Evolutionary conservation across 2,329 filamentous ascomycete species (phyloP).

Genomic region (Trichoderma sp.): DNA sequence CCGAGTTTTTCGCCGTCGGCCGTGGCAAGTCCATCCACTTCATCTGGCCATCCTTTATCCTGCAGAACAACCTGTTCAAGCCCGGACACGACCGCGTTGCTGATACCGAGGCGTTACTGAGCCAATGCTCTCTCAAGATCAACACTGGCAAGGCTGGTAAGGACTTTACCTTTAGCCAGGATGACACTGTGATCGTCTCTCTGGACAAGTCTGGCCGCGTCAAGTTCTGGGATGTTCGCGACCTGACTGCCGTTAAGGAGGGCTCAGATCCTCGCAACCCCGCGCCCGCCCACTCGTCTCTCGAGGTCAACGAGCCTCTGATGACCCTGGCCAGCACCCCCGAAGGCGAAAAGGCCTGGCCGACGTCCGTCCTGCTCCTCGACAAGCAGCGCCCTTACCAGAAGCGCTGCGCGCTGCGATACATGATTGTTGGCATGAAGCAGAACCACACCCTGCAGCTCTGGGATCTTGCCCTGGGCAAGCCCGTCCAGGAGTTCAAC

Average conservation of each 20-base stretch:
- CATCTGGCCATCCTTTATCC: constrained; percentile 65
- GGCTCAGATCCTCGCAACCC: constrained; percentile 49
- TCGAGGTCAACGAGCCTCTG: constrained; percentile 82
- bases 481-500: constrained; percentile 95
- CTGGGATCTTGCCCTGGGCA: constrained; percentile 93
- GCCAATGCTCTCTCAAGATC: constrained; percentile 86
- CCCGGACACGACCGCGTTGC: constrained; percentile 65
- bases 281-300: constrained; percentile 53
- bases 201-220: constrained; percentile 94
- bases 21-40: constrained; percentile 95
- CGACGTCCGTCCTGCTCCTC: constrained; percentile 91
- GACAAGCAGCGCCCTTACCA: constrained; percentile 93
- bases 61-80: constrained; percentile 62
- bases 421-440: constrained; percentile 97
- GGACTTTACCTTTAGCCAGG: constrained; percentile 96
- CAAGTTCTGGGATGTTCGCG: constrained; percentile 96
- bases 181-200: constrained; percentile 90
- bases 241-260: constrained; percentile 59
- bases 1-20: constrained; percentile 91
- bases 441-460: constrained; percentile 98
- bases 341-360: constrained; percentile 90
- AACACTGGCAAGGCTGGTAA: constrained; percentile 97
- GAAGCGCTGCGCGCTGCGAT: constrained; percentile 84
- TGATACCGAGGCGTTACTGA: constrained; percentile 82
- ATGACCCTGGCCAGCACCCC: constrained; percentile 84